Conservation (phyloP, 2,329 filamentous ascomycete species). For the Ophiostoma pallidulum region DNA sequence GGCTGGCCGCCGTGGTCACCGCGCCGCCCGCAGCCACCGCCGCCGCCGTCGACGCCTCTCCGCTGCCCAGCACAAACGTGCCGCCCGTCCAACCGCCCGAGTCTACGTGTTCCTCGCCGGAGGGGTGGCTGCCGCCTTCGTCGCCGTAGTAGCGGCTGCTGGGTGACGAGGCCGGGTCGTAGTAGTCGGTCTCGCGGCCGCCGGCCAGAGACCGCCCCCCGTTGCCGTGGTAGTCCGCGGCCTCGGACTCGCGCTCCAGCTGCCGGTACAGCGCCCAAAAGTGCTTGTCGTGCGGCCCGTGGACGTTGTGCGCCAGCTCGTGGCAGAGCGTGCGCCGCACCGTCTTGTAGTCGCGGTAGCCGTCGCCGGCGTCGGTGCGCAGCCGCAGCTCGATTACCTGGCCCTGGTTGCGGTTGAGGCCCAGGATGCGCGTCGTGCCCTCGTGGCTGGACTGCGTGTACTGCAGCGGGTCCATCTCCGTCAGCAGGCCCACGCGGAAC, state of each 20-base stretch:
- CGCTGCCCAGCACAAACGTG: slow-evolving; percentile 62
- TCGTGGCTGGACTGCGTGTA: slow-evolving; percentile 67
- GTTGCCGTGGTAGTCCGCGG: slow-evolving; percentile 65
- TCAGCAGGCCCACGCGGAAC: slow-evolving; percentile 77
- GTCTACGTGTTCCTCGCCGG: slow-evolving; percentile 50
- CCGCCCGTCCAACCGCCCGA: slow-evolving; percentile 71
- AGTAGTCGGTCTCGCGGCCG: slow-evolving; percentile 55
- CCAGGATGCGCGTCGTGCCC: slow-evolving; percentile 64
- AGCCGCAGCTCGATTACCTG: slow-evolving; percentile 85
- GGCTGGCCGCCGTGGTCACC: neutral
- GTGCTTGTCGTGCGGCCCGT: slow-evolving; percentile 68
- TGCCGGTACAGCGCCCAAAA: slow-evolving; percentile 86
- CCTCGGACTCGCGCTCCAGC: slow-evolving; percentile 80
- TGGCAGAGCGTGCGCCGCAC: slow-evolving; percentile 91
- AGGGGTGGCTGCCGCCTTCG: slow-evolving; percentile 36
- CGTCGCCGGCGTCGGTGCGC: slow-evolving; percentile 88
- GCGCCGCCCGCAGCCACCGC: slow-evolving; percentile 20
- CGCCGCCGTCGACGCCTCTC: slow-evolving; percentile 31
- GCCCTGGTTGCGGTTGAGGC: slow-evolving; percentile 77
- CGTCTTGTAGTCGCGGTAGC: slow-evolving; percentile 84
- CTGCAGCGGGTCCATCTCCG: slow-evolving; percentile 86
- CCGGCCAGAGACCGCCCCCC: slow-evolving; percentile 55
- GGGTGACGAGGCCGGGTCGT: slow-evolving; percentile 31
- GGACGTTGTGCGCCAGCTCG: slow-evolving; percentile 88
- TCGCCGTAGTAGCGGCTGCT: no score